These are phyloP conservation scores for Colletotrichum coccodes DNA, from an alignment of 2,329 filamentous ascomycete genomes.

Conservation along the genomic window DNA sequence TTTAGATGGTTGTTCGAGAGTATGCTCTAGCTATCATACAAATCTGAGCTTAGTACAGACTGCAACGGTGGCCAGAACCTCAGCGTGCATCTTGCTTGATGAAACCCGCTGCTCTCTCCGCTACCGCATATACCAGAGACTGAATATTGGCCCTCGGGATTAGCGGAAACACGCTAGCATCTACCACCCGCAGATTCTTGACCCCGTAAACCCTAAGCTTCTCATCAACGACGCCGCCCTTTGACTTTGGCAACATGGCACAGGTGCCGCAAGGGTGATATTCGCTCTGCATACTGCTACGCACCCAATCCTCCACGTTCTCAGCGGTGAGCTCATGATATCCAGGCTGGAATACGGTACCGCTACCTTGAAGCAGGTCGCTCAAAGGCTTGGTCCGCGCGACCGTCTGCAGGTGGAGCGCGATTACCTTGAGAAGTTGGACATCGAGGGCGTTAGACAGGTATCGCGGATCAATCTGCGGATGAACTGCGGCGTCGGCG, in stretches of 20 bases:
- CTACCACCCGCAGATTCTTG: slow-evolving; percentile 38
- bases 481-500: background rate
- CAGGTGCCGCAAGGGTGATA: slow-evolving; percentile 30
- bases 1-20: background rate
- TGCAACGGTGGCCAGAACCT: background rate
- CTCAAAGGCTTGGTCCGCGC: slow-evolving; percentile 19
- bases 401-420: slow-evolving; percentile 18
- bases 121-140: slow-evolving; percentile 47
- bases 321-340: slow-evolving; percentile 13
- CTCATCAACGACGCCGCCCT: slow-evolving; percentile 44
- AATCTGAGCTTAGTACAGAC: too few relatives aligned
- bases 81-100: slow-evolving; percentile 11
- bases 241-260: slow-evolving; percentile 27
- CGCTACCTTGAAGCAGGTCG: slow-evolving; percentile 17
- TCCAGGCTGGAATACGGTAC: slow-evolving; percentile 20
- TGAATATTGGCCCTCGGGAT: slow-evolving; percentile 44
- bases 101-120: slow-evolving; percentile 39
- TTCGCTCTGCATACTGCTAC: slow-evolving; percentile 22
- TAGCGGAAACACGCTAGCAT: slow-evolving; percentile 45
- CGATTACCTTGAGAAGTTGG: slow-evolving; percentile 10
- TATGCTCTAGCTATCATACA: too few relatives aligned
- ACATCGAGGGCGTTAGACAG: slow-evolving; percentile 26
- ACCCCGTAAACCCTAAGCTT: slow-evolving; percentile 43
- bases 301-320: slow-evolving; percentile 20
- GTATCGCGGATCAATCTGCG: slow-evolving; percentile 24